These are phyloP conservation scores for Filobasidium floriforme DNA, from an alignment of 768 basidiomycete species.

Conservation along the genomic window DNA sequence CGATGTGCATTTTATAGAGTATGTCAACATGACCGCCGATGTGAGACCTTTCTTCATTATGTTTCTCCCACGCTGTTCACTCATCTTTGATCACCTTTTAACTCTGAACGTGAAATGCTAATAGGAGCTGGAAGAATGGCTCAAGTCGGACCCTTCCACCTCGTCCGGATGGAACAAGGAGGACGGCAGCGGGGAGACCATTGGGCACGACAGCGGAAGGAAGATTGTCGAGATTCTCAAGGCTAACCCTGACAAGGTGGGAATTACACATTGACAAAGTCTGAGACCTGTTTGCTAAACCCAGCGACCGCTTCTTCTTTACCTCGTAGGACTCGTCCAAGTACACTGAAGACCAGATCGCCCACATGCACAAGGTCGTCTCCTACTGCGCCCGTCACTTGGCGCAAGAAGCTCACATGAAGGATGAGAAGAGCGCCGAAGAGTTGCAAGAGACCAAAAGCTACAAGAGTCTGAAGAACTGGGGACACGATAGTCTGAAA, in stretches of 20 bases:
- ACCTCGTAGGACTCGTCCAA: neutral
- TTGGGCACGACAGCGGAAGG: slow-evolving; percentile 43
- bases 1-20: slow-evolving; percentile 27
- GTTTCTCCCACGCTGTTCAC: too few species aligned
- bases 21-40: slow-evolving; percentile 47
- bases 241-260: slow-evolving; percentile 44
- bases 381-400: slow-evolving; percentile 45
- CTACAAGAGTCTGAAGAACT: slow-evolving; percentile 43
- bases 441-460: slow-evolving; percentile 47
- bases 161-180: slow-evolving; percentile 40
- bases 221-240: slow-evolving; percentile 47
- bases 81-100: too few species aligned
- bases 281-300: neutral
- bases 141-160: slow-evolving; percentile 41
- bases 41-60: slow-evolving; percentile 17
- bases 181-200: slow-evolving; percentile 40
- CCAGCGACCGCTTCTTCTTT: neutral
- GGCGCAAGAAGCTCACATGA: slow-evolving; percentile 49
- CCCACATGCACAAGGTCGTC: slow-evolving; percentile 46
- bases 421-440: slow-evolving; percentile 64
- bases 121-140: slow-evolving; percentile 45
- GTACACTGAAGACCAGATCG: slow-evolving; percentile 43
- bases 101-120: too few species aligned
- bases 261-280: neutral
- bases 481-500: slow-evolving; percentile 28